These are phyloP conservation scores for Metschnikowia rubicola DNA, from an alignment of 805 yeast genomes.

Conservation along the genomic window DNA sequence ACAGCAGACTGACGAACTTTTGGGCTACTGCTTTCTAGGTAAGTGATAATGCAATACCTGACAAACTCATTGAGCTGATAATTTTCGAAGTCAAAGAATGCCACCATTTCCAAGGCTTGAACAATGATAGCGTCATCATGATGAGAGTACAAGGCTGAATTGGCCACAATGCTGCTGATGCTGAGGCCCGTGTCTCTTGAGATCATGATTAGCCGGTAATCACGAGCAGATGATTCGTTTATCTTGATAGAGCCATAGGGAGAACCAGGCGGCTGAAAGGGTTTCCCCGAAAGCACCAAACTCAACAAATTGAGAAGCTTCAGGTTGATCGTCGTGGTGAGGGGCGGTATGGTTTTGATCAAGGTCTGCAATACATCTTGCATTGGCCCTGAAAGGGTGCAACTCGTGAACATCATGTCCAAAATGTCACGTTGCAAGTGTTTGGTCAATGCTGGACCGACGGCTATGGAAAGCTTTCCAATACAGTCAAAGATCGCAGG, in stretches of 20 bases:
- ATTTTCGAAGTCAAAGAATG: constrained; percentile 68
- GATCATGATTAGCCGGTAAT: constrained; percentile 71
- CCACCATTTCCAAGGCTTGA: constrained; percentile 76
- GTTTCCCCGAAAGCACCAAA: constrained; percentile 73
- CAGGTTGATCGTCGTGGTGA: constrained; percentile 68
- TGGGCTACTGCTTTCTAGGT: constrained; percentile 75
- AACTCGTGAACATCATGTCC: constrained; percentile 67
- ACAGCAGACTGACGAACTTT: constrained; percentile 84
- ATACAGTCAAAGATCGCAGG: constrained; percentile 86
- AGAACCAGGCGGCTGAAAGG: constrained; percentile 81
- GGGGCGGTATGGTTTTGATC: constrained; percentile 71
- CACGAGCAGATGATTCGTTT: constrained; percentile 65
- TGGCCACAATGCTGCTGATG: constrained; percentile 30
- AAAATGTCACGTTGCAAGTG: constrained; percentile 78
- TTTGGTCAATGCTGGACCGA: constrained; percentile 90
- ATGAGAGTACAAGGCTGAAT: constrained; percentile 30
- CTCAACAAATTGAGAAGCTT: constrained; percentile 70
- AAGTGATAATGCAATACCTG: constrained; percentile 75
- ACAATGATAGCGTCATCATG: constrained; percentile 51
- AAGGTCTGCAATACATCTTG: constrained; percentile 68
- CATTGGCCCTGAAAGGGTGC: constrained; percentile 82
- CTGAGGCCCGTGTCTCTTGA: constrained; percentile 60
- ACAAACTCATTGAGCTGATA: constrained; percentile 85
- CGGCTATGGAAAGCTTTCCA: constrained; percentile 80
- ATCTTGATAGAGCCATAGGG: constrained; percentile 63